Conservation (phyloP, 192 early-diverging fungal genomes). For the Thamnidium elegans region DNA sequence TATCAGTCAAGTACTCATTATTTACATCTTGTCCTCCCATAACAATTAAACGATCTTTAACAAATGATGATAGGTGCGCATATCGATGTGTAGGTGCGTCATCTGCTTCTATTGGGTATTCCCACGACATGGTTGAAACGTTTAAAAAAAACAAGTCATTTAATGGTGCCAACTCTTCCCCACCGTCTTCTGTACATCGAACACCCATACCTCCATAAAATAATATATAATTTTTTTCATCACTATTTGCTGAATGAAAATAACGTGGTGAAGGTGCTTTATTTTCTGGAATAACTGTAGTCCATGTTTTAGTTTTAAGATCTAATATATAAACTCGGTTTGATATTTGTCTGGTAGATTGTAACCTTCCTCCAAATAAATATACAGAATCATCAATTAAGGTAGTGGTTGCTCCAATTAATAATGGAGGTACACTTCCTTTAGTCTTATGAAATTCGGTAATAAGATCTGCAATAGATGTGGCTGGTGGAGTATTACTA, state of each 20-base stretch:
- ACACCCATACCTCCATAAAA: conserved; percentile 77
- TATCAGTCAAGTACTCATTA: conserved; percentile 72
- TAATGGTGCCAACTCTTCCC: conserved; percentile 58
- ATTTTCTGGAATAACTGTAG: conserved; percentile 25
- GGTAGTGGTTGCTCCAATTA: conserved; percentile 72
- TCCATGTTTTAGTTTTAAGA: conserved; percentile 60
- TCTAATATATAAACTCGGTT: conserved; percentile 67
- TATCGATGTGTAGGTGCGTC: conserved; percentile 63
- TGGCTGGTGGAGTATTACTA: background rate
- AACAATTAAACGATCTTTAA: conserved; percentile 57
- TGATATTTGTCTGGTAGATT: conserved; percentile 65
- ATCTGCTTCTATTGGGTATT: conserved; percentile 41
- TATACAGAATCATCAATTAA: conserved; percentile 59
- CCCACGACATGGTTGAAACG: conserved; percentile 59
- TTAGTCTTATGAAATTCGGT: conserved; percentile 43
- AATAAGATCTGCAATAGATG: conserved; percentile 28
- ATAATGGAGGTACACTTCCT: conserved; percentile 72
- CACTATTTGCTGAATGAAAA: conserved; percentile 73
- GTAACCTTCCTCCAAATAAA: conserved; percentile 71
- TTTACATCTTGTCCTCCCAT: conserved; percentile 74
- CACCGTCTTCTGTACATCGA: conserved; percentile 44
- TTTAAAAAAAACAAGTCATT: conserved; percentile 68
- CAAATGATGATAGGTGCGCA: conserved; percentile 68
- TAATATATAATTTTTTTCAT: conserved; percentile 56
- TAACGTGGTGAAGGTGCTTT: conserved; percentile 55